Base-by-base conservation (phyloP, 768 basidiomycete species). In the Pseudohyphozyma bogoriensis region DNA sequence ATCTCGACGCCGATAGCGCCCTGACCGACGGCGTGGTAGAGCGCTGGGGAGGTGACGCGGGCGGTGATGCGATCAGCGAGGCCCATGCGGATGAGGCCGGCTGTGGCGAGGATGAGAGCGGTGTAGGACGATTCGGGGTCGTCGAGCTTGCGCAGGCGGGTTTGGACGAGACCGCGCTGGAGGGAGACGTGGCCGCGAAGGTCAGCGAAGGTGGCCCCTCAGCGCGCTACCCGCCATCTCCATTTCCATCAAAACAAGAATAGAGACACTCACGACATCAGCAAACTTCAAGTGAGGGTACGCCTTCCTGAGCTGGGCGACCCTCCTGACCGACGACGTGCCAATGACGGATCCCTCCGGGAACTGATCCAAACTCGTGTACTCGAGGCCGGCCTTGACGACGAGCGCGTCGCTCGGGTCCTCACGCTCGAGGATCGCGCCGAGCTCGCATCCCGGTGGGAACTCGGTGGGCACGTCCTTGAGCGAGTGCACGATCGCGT, bases 101-200 rank as follows among this genome's bases (percentile, higher is more conserved):
- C 88, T 71, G 86, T 86, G n/a, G 95, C 95, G 59, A 99, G 87
- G 72, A 97, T 83, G 56, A 97, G 77, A 10, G 90, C 93, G 51
- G 85, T 79, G 74, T 84, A 97, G 20, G 83, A 84, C 32, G 86
- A 83, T 54, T 83, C 79, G 10, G 83, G 80, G 12, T 83, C 86
- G 73, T 99, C 93, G 49, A 99, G 81, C 76, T 99, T 99, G 32
- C 81, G 79, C 33, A 97, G 75, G 44, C 95, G 87, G 22, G 93
- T 96, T 68, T 91, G 87, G 58, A 89, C 88, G 69, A 54, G 52
- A 87, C 71, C 42, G 29, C 51, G 55, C 47, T 50, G 11, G 15
- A 37, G 26, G 15, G 26, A 47, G 26, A 10, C 24, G n/a, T n/a
- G n/a, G n/a, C n/a, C n/a, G n/a, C n/a, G n/a, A n/a, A n/a, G n/a